Conservation (phyloP, 2,329 filamentous ascomycete genomes). For the Zopfia rhizophila region DNA sequence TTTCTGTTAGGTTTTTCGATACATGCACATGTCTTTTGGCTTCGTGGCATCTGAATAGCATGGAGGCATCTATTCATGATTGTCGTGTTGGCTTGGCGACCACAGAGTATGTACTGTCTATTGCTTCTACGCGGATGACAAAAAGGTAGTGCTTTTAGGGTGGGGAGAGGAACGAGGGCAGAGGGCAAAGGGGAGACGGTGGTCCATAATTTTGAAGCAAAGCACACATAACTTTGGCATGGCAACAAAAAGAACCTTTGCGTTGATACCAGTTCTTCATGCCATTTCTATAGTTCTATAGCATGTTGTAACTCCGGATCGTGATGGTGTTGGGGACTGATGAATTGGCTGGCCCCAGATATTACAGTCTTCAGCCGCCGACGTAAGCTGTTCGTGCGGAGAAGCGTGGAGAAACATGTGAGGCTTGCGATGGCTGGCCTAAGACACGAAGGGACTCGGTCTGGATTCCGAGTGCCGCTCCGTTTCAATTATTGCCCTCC, state of each 20-base stretch:
- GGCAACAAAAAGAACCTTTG: constrained; percentile 17
- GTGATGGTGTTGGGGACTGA: too few species aligned
- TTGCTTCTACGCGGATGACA: constrained; percentile 25
- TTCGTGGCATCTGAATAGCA: constrained; percentile 26
- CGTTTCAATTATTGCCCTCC: constrained; percentile 26
- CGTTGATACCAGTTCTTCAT: too few species aligned
- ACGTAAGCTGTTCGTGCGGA: constrained; percentile 23
- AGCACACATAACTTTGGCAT: constrained; percentile 34
- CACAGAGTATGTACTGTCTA: constrained; percentile 43
- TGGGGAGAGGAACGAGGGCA: constrained; percentile 17
- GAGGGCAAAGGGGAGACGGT: constrained; percentile 17
- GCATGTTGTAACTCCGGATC: too few species aligned
- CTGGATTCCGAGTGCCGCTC: background rate
- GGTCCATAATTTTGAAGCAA: constrained; percentile 32
- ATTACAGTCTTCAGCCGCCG: constrained; percentile 31
- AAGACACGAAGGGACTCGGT: too few species aligned
- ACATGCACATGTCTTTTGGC: constrained; percentile 48
- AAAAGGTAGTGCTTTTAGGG: constrained; percentile 24
- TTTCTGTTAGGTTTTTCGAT: constrained; percentile 44
- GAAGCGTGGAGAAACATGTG: too few species aligned
- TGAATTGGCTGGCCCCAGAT: too few species aligned
- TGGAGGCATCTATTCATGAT: constrained; percentile 25
- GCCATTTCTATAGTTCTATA: too few species aligned
- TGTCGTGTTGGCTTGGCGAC: constrained; percentile 32
- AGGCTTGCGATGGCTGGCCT: constrained; percentile 17